These are phyloP conservation scores for Pseudocercospora vitis DNA, from an alignment of 2,329 filamentous ascomycete genomes.

Conservation along the genomic window DNA sequence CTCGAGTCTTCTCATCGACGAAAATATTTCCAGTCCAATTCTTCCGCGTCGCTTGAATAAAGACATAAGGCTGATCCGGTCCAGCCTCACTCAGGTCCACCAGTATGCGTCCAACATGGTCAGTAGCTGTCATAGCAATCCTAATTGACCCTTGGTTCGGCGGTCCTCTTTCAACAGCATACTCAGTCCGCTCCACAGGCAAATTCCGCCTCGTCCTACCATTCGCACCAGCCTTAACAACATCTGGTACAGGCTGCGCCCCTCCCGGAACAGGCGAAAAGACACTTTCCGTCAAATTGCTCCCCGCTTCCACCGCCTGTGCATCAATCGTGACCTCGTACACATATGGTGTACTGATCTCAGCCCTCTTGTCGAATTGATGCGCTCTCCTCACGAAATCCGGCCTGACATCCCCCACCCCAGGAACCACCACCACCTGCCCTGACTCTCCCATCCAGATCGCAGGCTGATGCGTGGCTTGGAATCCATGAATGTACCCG, in stretches of 20 bases:
- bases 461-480: slow-evolving; percentile 53
- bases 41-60: slow-evolving; percentile 47
- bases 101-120: slow-evolving; percentile 46
- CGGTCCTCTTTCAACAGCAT: not conserved
- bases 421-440: slow-evolving; percentile 47
- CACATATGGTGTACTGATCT: slow-evolving; percentile 48
- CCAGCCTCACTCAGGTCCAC: slow-evolving; percentile 39
- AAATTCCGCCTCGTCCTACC: slow-evolving; percentile 37
- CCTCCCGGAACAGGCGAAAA: slow-evolving; percentile 45
- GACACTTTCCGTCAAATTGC: slow-evolving; percentile 35
- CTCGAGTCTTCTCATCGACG: slow-evolving; percentile 40
- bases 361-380: slow-evolving; percentile 46
- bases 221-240: slow-evolving; percentile 44
- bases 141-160: slow-evolving; percentile 23
- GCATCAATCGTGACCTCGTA: slow-evolving; percentile 49
- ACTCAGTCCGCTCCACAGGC: not conserved
- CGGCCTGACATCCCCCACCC: slow-evolving; percentile 37
- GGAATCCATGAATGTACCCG: slow-evolving; percentile 49
- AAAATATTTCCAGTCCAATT: slow-evolving; percentile 50
- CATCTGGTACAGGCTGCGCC: slow-evolving; percentile 41
- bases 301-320: slow-evolving; percentile 32
- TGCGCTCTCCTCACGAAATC: slow-evolving; percentile 47
- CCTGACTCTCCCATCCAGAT: slow-evolving; percentile 57
- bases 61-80: slow-evolving; percentile 41
- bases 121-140: slow-evolving; percentile 45